phyloP scores from a whole-genome alignment of 768 basidiomycete genomes.

The Cystobasidium ongulense region DNA sequence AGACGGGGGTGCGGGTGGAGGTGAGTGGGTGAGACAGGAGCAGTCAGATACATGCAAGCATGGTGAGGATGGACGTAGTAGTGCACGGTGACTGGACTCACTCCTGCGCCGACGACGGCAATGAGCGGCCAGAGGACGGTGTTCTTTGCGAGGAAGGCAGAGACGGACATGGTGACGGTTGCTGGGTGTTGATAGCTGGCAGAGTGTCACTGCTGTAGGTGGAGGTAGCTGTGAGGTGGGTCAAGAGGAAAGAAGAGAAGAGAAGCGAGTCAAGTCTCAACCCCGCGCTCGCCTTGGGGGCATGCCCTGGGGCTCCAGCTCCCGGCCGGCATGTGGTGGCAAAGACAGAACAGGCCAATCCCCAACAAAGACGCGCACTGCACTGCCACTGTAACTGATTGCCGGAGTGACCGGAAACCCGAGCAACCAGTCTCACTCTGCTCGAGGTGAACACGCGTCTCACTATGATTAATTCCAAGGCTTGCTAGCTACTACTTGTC shows the following conservation, averaged over 20 bases:
- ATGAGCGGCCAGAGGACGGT: slow-evolving; percentile 1
- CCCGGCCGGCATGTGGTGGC: too few species aligned
- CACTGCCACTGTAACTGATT: too few species aligned
- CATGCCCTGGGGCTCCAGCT: too few species aligned
- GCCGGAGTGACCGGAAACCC: too few species aligned
- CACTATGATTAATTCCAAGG: too few species aligned
- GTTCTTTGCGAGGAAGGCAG: neutral
- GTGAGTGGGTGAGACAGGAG: too few species aligned
- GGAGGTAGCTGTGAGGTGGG: neutral
- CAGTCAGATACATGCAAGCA: neutral
- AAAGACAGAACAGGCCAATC: too few species aligned
- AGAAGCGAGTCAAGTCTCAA: neutral
- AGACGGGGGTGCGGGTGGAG: too few species aligned
- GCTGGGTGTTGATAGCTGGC: neutral
- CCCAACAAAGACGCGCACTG: too few species aligned
- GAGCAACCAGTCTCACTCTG: too few species aligned
- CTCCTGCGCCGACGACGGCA: neutral
- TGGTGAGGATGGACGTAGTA: neutral
- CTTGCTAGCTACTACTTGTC: too few species aligned
- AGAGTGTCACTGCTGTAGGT: neutral
- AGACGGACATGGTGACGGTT: neutral
- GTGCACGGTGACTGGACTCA: neutral
- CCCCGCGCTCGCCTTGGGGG: neutral
- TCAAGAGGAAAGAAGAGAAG: neutral
- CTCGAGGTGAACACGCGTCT: too few species aligned